Conservation (phyloP, 2,329 filamentous ascomycete species). For the Aspergillus jensenii region DNA sequence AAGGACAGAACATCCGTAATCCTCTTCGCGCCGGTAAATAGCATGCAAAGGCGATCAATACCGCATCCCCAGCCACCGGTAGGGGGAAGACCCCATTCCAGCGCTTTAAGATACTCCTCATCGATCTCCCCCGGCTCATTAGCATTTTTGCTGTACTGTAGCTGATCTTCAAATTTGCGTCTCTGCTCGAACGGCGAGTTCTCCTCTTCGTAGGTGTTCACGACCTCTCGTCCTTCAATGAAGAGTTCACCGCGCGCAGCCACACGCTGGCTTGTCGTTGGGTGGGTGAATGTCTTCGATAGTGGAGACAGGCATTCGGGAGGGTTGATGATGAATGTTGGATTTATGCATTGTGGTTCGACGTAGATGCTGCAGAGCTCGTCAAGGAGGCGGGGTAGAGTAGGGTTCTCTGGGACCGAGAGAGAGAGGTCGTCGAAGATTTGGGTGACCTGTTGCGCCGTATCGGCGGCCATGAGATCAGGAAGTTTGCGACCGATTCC, state of each 20-base stretch:
- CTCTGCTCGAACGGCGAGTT: slow-evolving; percentile 87
- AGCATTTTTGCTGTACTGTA: slow-evolving; percentile 48
- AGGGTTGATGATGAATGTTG: slow-evolving; percentile 86
- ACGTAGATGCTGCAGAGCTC: slow-evolving; percentile 73
- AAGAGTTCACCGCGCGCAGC: slow-evolving; percentile 85
- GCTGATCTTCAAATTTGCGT: slow-evolving; percentile 71
- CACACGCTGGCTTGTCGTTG: slow-evolving; percentile 66
- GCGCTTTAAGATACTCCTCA: slow-evolving; percentile 77
- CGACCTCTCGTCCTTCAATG: slow-evolving; percentile 74
- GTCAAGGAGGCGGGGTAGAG: slow-evolving; percentile 73
- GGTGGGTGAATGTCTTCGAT: slow-evolving; percentile 79
- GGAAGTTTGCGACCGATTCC: slow-evolving; percentile 67
- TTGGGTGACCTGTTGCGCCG: slow-evolving; percentile 58
- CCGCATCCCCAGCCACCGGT: slow-evolving; percentile 97
- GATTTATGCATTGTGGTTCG: slow-evolving; percentile 70
- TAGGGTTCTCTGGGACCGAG: slow-evolving; percentile 52
- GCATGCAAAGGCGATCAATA: slow-evolving; percentile 86
- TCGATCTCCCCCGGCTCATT: slow-evolving; percentile 58
- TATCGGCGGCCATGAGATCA: slow-evolving; percentile 55
- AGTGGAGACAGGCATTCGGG: slow-evolving; percentile 89
- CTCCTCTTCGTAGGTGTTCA: slow-evolving; percentile 98
- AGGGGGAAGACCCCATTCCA: slow-evolving; percentile 89
- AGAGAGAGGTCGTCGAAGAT: slow-evolving; percentile 55
- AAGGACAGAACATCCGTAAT: slow-evolving; percentile 89
- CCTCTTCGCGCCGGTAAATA: slow-evolving; percentile 73